A percentile compares a stretch with the other conserved stretches of the same genome.
Evolutionary conservation across 345 rosid species (phyloP).

Genomic region (Conringia planisiliqua): DNA sequence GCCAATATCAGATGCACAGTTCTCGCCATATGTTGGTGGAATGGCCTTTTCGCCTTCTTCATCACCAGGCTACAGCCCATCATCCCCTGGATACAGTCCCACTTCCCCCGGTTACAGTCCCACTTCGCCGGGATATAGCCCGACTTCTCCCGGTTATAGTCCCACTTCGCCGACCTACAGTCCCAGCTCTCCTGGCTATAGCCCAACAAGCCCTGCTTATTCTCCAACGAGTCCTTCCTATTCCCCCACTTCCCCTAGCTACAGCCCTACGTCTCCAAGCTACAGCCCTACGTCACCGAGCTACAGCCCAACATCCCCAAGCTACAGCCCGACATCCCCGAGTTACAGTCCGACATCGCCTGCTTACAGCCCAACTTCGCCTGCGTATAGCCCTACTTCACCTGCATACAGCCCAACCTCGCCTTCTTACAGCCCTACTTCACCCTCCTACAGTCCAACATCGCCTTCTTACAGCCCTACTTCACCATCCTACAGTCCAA

Average conservation of each 20-base stretch:
- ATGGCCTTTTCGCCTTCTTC: conserved; percentile 85
- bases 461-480: conserved; percentile 88
- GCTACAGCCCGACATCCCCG: conserved; percentile 79
- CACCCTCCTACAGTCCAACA: conserved; percentile 81
- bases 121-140: conserved; percentile 80
- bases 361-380: conserved; percentile 69
- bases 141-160: conserved; percentile 78
- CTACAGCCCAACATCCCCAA: conserved; percentile 80
- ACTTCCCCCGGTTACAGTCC: conserved; percentile 85
- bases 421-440: conserved; percentile 78
- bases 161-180: conserved; percentile 81
- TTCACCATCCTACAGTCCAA: conserved; percentile 71
- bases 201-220: conserved; percentile 85
- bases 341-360: conserved; percentile 78
- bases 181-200: conserved; percentile 38
- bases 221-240: conserved; percentile 70
- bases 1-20: conserved; percentile 76
- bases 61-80: conserved; percentile 82
- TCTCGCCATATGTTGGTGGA: conserved; percentile 93
- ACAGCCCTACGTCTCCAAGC: conserved; percentile 81
- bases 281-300: conserved; percentile 78
- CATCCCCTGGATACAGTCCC: conserved; percentile 79
- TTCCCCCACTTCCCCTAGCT: conserved; percentile 69
- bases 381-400: conserved; percentile 71
- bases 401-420: conserved; percentile 84